Evolutionary conservation across 2,329 filamentous ascomycete genomes (phyloP).

Genomic region (Neofusicoccum parvum): DNA sequence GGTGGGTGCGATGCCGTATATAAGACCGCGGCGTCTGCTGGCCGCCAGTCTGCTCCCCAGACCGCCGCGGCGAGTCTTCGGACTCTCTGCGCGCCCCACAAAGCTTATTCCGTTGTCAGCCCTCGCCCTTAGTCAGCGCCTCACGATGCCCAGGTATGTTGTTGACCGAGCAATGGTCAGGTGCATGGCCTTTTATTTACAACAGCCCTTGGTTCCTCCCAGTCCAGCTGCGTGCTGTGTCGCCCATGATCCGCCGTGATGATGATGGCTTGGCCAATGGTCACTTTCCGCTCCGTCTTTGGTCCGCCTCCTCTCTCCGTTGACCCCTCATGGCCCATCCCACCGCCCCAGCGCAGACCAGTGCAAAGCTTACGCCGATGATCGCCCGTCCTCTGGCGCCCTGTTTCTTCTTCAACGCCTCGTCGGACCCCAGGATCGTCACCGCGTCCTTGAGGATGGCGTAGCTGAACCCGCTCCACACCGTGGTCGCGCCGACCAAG

Average conservation of each 20-base stretch:
- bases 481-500: slow-evolving; percentile 81
- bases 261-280: background rate
- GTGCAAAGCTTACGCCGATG: slow-evolving; percentile 50
- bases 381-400: slow-evolving; percentile 51
- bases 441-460: slow-evolving; percentile 89
- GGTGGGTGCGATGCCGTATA: background rate
- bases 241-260: no score
- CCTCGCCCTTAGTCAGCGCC: background rate
- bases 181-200: background rate
- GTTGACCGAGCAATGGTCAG: background rate
- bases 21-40: background rate
- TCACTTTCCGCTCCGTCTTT: background rate
- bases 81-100: background rate
- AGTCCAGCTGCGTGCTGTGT: background rate
- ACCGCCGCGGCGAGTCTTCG: background rate
- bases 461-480: slow-evolving; percentile 94
- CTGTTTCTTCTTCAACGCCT: slow-evolving; percentile 51
- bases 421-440: slow-evolving; percentile 68
- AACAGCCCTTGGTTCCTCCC: background rate
- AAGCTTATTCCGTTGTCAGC: background rate
- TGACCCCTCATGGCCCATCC: background rate
- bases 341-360: slow-evolving; percentile 45
- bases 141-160: background rate
- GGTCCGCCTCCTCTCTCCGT: background rate
- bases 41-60: background rate